A percentile compares a stretch with the other conserved stretches of the same genome.
Evolutionary conservation across 306 rosid species (phyloP).

Genomic region (Vicia faba): DNA sequence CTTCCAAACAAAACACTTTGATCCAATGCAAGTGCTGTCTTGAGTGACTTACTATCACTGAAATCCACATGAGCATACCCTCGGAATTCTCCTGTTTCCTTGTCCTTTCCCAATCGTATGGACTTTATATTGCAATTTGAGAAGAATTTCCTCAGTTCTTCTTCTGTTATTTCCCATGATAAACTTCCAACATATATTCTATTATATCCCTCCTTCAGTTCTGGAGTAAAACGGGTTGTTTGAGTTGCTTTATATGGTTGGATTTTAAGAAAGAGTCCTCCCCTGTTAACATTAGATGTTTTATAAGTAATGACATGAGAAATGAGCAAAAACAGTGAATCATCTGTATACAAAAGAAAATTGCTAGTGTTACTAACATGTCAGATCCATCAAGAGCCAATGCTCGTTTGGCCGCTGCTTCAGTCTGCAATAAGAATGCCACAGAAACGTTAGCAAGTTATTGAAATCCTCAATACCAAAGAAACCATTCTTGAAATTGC

Average conservation of each 20-base stretch:
- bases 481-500: not conserved
- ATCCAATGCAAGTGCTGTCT: conserved; percentile 67
- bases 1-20: conserved; percentile 67
- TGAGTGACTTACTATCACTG: conserved; percentile 60
- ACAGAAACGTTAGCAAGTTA: conserved; percentile 22
- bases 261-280: conserved; percentile 79
- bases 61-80: conserved; percentile 90
- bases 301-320: conserved; percentile 35
- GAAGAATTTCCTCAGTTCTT: conserved; percentile 65
- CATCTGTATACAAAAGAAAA: conserved; percentile 13
- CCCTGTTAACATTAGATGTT: conserved; percentile 61
- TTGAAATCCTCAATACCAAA: conserved; percentile 19
- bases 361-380: conserved; percentile 63
- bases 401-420: conserved; percentile 91
- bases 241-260: conserved; percentile 67
- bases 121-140: conserved; percentile 62
- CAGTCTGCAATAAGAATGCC: conserved; percentile 63
- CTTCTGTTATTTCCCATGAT: conserved; percentile 87
- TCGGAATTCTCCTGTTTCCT: conserved; percentile 80
- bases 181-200: conserved; percentile 88
- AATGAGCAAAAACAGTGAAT: conserved; percentile 15
- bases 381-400: conserved; percentile 90
- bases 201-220: conserved; percentile 77
- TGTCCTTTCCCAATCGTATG: conserved; percentile 71
- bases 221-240: conserved; percentile 68